Evolutionary conservation across 2,329 filamentous ascomycete genomes (phyloP).

Genomic region (Penicillium olsonii): DNA sequence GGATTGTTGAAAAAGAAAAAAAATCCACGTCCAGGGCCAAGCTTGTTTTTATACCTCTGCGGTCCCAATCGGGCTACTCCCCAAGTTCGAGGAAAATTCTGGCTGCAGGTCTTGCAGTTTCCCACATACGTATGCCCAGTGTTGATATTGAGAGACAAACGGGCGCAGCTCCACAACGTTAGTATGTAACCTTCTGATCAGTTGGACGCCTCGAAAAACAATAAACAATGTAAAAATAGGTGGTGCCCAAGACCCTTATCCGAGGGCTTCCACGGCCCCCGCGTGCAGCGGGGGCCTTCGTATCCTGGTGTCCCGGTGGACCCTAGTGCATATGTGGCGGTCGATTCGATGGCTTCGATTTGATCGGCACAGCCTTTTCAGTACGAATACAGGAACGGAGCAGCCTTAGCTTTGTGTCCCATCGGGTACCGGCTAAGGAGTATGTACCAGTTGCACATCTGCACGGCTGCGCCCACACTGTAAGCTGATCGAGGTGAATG

Average conservation of each 20-base stretch:
- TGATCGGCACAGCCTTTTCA: neutral
- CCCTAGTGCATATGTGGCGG: neutral
- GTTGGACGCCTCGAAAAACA: neutral
- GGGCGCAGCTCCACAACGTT: neutral
- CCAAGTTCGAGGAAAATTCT: neutral
- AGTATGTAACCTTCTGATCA: neutral
- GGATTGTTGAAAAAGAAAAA: neutral
- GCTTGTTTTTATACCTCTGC: neutral
- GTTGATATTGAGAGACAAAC: neutral
- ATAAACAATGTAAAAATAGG: neutral
- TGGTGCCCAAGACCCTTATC: neutral
- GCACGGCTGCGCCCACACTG: neutral
- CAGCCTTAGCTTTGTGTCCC: neutral
- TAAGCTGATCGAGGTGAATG: neutral
- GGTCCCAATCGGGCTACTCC: neutral
- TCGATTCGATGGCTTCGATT: neutral
- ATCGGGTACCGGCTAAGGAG: neutral
- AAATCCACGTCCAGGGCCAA: neutral
- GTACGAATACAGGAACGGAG: too few relatives aligned
- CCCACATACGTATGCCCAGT: constrained; percentile 1
- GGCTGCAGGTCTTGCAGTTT: neutral
- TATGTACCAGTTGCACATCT: neutral
- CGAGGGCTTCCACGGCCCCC: neutral
- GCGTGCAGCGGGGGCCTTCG: neutral
- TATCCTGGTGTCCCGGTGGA: neutral